These are phyloP conservation scores for Chlorella sorokiniana DNA, from an alignment of 139 green algal genomes.

Conservation along the genomic window DNA sequence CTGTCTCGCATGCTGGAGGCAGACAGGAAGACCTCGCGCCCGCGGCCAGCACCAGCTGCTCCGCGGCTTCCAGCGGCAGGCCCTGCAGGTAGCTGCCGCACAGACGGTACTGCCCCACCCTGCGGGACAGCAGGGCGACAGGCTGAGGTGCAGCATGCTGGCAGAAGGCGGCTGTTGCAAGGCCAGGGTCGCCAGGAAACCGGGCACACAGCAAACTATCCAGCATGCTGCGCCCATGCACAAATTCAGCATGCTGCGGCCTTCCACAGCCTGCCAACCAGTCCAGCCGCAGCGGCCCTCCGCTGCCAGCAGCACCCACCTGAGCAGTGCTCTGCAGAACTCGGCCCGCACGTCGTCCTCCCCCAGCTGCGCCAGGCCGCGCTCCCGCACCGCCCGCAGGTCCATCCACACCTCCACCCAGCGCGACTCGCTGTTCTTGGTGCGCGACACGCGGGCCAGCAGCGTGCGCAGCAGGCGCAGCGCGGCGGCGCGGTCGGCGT, in stretches of 20 bases:
- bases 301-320: neutral
- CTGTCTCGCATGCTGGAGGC: neutral
- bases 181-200: no score
- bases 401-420: slow-evolving; percentile 47
- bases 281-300: neutral
- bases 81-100: slow-evolving; percentile 27
- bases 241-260: no score
- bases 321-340: slow-evolving; percentile 31
- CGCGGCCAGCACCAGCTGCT: slow-evolving; percentile 39
- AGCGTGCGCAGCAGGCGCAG: slow-evolving; percentile 38
- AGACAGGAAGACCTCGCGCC: slow-evolving; percentile 33
- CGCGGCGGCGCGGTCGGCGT: neutral
- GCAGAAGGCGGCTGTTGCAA: no score
- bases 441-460: slow-evolving; percentile 38
- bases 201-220: neutral
- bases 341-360: slow-evolving; percentile 27
- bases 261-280: no score
- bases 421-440: slow-evolving; percentile 21
- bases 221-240: neutral
- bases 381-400: slow-evolving; percentile 19
- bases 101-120: slow-evolving; percentile 23
- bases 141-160: neutral
- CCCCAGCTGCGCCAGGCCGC: slow-evolving; percentile 11
- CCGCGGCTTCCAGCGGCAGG: slow-evolving; percentile 6
- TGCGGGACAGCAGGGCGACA: neutral